Evolutionary conservation across 495 filamentous ascomycete species (phyloP).

Genomic region (Physcia stellaris): DNA sequence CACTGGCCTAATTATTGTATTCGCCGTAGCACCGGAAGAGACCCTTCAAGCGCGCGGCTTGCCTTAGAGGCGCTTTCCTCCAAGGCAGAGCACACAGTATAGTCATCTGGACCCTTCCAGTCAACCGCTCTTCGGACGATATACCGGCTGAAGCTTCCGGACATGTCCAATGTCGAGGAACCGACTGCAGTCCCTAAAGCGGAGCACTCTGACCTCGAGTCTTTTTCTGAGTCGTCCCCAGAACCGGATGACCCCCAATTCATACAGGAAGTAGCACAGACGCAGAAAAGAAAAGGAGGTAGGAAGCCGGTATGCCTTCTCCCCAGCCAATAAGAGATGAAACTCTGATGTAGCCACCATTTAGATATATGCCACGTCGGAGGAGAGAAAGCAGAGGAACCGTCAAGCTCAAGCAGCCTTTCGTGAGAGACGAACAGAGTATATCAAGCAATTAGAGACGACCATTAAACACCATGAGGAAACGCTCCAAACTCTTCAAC

Average conservation of each 20-base stretch:
- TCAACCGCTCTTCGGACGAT: too few relatives aligned
- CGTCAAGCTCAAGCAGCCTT: constrained; percentile 96
- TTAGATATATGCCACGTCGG: constrained; percentile 94
- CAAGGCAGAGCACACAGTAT: too few relatives aligned
- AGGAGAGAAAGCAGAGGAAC: constrained; percentile 96
- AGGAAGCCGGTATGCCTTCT: constrained; percentile 74
- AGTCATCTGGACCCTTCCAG: too few relatives aligned
- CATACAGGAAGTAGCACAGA: constrained; percentile 43
- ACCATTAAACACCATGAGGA: constrained; percentile 98
- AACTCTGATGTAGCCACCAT: constrained; percentile 2
- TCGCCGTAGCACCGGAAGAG: too few relatives aligned
- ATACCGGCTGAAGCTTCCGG: too few relatives aligned
- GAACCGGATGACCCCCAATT: constrained; percentile 44
- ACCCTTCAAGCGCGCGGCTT: too few relatives aligned
- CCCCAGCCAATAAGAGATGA: constrained; percentile 12
- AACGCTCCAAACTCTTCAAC: constrained; percentile 76
- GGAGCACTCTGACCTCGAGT: constrained; percentile 29
- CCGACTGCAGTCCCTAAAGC: constrained; percentile 29
- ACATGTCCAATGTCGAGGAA: constrained; percentile 15
- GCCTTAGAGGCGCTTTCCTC: too few relatives aligned
- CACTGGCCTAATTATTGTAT: too few relatives aligned
- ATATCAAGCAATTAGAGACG: constrained; percentile 96
- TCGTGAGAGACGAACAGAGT: constrained; percentile 90
- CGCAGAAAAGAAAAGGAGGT: constrained; percentile 89
- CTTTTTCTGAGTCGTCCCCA: constrained; percentile 37